A percentile compares a stretch with the other conserved stretches of the same genome.
Evolutionary conservation across 257 asterid species (phyloP).

Genomic region (Marsdenia floribunda): DNA sequence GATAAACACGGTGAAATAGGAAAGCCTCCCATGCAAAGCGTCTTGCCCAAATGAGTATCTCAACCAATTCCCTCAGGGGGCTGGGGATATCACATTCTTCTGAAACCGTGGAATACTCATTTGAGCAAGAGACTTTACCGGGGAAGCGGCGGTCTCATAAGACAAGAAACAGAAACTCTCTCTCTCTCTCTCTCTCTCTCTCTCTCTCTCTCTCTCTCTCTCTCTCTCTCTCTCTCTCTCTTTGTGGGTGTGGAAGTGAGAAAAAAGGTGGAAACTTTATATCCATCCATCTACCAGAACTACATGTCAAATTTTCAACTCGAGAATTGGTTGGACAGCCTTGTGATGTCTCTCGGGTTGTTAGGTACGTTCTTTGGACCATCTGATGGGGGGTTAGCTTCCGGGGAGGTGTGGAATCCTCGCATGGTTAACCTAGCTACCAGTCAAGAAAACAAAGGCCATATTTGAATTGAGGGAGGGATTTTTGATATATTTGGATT

Average conservation of each 20-base stretch:
- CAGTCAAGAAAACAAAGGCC: constrained; percentile 8
- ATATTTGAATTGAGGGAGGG: too few relatives aligned
- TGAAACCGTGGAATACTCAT: constrained; percentile 31
- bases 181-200: not conserved
- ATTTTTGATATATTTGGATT: too few relatives aligned
- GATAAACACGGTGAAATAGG: constrained; percentile 1
- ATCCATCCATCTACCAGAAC: constrained; percentile 9
- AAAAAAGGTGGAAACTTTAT: not conserved
- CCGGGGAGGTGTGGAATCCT: too few relatives aligned
- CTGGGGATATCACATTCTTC: not conserved
- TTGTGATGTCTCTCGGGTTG: constrained; percentile 5
- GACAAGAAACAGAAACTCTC: not conserved
- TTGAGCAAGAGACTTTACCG: constrained; percentile 25
- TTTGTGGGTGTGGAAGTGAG: not conserved
- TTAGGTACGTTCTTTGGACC: not conserved
- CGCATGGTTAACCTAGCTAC: not conserved
- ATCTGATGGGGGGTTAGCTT: constrained; percentile 1
- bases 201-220: not conserved
- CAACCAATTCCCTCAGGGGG: constrained; percentile 10
- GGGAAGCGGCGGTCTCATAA: constrained; percentile 17
- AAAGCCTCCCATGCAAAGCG: constrained; percentile 18
- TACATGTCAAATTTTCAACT: constrained; percentile 6
- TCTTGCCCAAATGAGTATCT: constrained; percentile 26
- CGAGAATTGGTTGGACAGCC: constrained; percentile 20
- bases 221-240: not conserved